phyloP scores from a whole-genome alignment of 331 rosid species.

The Erythrophleum ivorense region DNA sequence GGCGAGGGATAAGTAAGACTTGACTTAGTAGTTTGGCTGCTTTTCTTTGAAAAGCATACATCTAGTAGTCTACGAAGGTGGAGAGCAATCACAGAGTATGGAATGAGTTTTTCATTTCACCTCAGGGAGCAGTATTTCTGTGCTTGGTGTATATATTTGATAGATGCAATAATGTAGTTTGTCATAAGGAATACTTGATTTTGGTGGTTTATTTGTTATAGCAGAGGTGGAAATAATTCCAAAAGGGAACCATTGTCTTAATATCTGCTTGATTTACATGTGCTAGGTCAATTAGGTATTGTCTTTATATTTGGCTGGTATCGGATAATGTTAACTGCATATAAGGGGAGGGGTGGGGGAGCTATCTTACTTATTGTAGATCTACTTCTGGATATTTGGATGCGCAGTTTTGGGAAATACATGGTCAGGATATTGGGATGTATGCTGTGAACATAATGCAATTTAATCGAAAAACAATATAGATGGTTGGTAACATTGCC shows the following conservation, averaged over 20 bases:
- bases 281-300: background rate
- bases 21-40: background rate
- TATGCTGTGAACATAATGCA: background rate
- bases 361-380: background rate
- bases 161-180: constrained; percentile 7
- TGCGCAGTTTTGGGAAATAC: background rate
- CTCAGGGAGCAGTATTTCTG: background rate
- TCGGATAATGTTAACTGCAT: background rate
- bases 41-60: background rate
- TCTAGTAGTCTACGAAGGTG: background rate
- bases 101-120: background rate
- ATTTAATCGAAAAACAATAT: background rate
- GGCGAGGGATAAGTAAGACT: background rate
- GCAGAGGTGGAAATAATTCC: background rate
- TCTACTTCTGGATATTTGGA: background rate
- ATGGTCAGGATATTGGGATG: background rate
- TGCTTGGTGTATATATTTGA: background rate
- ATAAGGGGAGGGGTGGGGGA: background rate
- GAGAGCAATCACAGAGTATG: background rate
- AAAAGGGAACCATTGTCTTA: background rate
- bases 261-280: background rate
- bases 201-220: background rate
- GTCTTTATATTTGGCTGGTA: background rate
- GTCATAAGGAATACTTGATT: background rate
- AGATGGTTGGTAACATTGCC: background rate